phyloP scores from a whole-genome alignment of 106 monocot genomes.

The Amphibolis antarctica region DNA sequence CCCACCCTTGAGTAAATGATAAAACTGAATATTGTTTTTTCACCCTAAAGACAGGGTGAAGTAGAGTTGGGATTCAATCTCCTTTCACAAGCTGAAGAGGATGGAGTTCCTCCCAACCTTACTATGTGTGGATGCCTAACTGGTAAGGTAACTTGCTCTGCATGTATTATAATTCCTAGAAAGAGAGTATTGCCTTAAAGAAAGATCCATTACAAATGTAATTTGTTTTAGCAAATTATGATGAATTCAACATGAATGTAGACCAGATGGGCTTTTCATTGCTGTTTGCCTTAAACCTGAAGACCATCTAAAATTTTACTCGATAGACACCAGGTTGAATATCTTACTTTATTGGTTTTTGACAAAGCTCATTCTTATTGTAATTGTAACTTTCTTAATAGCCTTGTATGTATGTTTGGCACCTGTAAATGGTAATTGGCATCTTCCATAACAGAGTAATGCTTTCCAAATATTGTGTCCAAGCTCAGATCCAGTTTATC shows the following conservation, averaged over 20 bases:
- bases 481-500: too few relatives aligned
- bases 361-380: too few relatives aligned
- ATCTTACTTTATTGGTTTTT: too few relatives aligned
- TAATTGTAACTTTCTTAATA: too few relatives aligned
- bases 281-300: too few relatives aligned
- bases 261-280: too few relatives aligned
- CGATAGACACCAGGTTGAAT: too few relatives aligned
- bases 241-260: background rate
- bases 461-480: too few relatives aligned
- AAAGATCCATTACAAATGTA: background rate
- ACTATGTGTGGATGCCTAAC: constrained; percentile 66
- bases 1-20: background rate
- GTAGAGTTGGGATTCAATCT: constrained; percentile 56
- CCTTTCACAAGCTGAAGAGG: constrained; percentile 46
- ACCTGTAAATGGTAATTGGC: too few relatives aligned
- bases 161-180: background rate
- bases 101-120: constrained; percentile 47
- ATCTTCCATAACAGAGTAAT: too few relatives aligned
- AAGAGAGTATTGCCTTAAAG: background rate
- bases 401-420: too few relatives aligned
- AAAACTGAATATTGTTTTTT: constrained; percentile 14
- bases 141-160: constrained; percentile 28
- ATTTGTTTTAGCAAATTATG: background rate
- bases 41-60: constrained; percentile 55
- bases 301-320: too few relatives aligned